Percentiles rank a stretch among this genome's conserved stretches.
Evolutionary conservation across 2,329 filamentous ascomycete genomes (phyloP).

Genomic region (Gremmenia infestans): DNA sequence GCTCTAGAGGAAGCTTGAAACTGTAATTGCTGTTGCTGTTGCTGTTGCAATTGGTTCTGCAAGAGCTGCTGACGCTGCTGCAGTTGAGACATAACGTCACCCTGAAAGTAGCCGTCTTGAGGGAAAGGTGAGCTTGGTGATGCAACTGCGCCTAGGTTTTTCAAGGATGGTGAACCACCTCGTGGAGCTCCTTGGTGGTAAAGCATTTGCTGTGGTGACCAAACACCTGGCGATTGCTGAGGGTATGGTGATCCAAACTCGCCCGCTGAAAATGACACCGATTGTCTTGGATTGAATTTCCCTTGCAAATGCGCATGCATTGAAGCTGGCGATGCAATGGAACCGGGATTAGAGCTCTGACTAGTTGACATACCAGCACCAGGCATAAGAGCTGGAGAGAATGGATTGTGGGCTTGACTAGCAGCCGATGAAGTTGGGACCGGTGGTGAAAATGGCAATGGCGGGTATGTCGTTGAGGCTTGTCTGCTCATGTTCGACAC

Average conservation of each 20-base stretch:
- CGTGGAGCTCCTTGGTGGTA: slow-evolving; percentile 48
- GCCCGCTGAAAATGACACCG: slow-evolving; percentile 59
- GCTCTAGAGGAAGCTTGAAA: slow-evolving; percentile 39
- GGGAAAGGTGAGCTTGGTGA: slow-evolving; percentile 62
- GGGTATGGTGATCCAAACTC: slow-evolving; percentile 63
- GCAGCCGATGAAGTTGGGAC: slow-evolving; percentile 73
- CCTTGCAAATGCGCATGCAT: slow-evolving; percentile 53
- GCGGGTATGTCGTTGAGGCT: slow-evolving; percentile 68
- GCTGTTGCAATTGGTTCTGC: slow-evolving; percentile 48
- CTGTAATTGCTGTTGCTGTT: slow-evolving; percentile 36
- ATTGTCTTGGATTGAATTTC: slow-evolving; percentile 66
- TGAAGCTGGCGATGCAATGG: slow-evolving; percentile 67
- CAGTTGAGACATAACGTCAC: slow-evolving; percentile 39
- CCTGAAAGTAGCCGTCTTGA: slow-evolving; percentile 33
- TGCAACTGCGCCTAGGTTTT: slow-evolving; percentile 49
- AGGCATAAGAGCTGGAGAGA: slow-evolving; percentile 49
- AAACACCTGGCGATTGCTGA: slow-evolving; percentile 55
- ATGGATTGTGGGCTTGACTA: slow-evolving; percentile 58
- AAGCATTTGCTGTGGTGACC: slow-evolving; percentile 52
- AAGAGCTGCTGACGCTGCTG: slow-evolving; percentile 43
- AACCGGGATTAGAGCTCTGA: slow-evolving; percentile 58
- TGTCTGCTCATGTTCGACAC: slow-evolving; percentile 56
- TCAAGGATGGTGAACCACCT: slow-evolving; percentile 60
- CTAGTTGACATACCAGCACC: slow-evolving; percentile 54
- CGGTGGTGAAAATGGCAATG: slow-evolving; percentile 77